Conservation (phyloP, 2,329 filamentous ascomycete genomes). For the Clarireedia paspali region DNA sequence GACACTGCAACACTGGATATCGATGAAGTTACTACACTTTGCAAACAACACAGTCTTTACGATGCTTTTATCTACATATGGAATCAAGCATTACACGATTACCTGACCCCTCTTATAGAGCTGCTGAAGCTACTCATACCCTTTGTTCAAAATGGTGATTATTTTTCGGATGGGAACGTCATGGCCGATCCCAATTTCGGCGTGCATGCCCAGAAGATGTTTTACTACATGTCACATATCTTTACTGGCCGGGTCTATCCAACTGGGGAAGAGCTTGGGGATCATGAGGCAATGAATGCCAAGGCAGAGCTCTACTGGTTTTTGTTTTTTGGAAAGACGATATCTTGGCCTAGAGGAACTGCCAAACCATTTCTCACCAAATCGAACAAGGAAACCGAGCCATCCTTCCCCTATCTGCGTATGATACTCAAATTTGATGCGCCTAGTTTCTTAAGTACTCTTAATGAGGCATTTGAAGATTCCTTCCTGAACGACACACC, state of each 20-base stretch:
- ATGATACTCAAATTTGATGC: slow-evolving; percentile 83
- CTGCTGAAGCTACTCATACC: slow-evolving; percentile 62
- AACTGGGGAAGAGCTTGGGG: slow-evolving; percentile 66
- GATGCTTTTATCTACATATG: slow-evolving; percentile 96
- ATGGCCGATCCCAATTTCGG: slow-evolving; percentile 54
- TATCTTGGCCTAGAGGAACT: slow-evolving; percentile 65
- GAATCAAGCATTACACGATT: slow-evolving; percentile 85
- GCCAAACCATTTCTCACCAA: slow-evolving; percentile 54
- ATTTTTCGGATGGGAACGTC: slow-evolving; percentile 42
- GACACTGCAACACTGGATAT: slow-evolving; percentile 87
- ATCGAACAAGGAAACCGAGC: slow-evolving; percentile 49
- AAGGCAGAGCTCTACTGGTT: slow-evolving; percentile 91
- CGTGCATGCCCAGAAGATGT: slow-evolving; percentile 79
- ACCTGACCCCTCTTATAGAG: slow-evolving; percentile 83
- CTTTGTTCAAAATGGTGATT: slow-evolving; percentile 48
- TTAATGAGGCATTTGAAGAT: slow-evolving; percentile 97
- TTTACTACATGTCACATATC: slow-evolving; percentile 87
- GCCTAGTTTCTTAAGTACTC: slow-evolving; percentile 83
- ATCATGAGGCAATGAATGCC: slow-evolving; percentile 64
- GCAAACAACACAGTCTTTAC: slow-evolving; percentile 86
- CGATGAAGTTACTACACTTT: slow-evolving; percentile 83
- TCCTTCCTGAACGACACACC: slow-evolving; percentile 78
- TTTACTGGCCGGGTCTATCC: slow-evolving; percentile 90
- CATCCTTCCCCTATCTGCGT: slow-evolving; percentile 77
- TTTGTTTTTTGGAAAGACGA: slow-evolving; percentile 76